Evolutionary conservation across 2,329 filamentous ascomycete genomes (phyloP).

Genomic region (Aspergillus sp.): DNA sequence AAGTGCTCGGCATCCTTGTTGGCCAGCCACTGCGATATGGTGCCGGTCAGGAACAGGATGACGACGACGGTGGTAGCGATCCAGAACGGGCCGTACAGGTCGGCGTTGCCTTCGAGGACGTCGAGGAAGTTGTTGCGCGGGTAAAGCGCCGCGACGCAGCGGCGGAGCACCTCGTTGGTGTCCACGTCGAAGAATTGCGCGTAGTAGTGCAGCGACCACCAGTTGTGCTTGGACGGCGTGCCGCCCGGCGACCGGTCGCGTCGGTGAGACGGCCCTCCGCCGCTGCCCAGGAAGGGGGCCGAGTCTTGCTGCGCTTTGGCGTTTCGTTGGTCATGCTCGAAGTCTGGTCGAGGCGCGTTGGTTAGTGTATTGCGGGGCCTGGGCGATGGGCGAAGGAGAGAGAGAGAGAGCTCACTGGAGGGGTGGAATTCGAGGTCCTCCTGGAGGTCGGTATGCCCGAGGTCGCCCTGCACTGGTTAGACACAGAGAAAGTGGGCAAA

Average conservation of each 20-base stretch:
- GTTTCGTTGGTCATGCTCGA: slow-evolving; percentile 51
- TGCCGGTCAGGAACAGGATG: slow-evolving; percentile 89
- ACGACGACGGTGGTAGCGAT: slow-evolving; percentile 96
- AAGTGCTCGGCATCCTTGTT: slow-evolving; percentile 60
- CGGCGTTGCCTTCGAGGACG: slow-evolving; percentile 90
- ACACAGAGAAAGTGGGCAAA: neutral
- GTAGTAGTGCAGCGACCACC: slow-evolving; percentile 91
- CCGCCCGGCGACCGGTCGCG: slow-evolving; percentile 33
- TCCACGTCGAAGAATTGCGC: slow-evolving; percentile 98
- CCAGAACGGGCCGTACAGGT: slow-evolving; percentile 96
- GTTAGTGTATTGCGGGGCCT: neutral
- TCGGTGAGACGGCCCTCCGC: slow-evolving; percentile 30
- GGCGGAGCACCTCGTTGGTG: slow-evolving; percentile 74
- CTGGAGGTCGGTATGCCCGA: slow-evolving; percentile 95
- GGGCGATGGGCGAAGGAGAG: no score
- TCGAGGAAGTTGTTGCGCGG: slow-evolving; percentile 93
- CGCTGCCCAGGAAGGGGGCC: slow-evolving; percentile 40
- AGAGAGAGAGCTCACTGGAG: slow-evolving; percentile 58
- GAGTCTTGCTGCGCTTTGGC: slow-evolving; percentile 41
- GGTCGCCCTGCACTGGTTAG: slow-evolving; percentile 60
- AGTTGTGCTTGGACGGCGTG: slow-evolving; percentile 65
- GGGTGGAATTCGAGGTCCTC: slow-evolving; percentile 98
- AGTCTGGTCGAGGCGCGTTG: slow-evolving; percentile 42
- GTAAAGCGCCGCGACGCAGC: slow-evolving; percentile 81
- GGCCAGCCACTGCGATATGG: slow-evolving; percentile 82